These are phyloP conservation scores for Herpetospermum pedunculosum DNA, from an alignment of 306 rosid genomes.

Conservation along the genomic window DNA sequence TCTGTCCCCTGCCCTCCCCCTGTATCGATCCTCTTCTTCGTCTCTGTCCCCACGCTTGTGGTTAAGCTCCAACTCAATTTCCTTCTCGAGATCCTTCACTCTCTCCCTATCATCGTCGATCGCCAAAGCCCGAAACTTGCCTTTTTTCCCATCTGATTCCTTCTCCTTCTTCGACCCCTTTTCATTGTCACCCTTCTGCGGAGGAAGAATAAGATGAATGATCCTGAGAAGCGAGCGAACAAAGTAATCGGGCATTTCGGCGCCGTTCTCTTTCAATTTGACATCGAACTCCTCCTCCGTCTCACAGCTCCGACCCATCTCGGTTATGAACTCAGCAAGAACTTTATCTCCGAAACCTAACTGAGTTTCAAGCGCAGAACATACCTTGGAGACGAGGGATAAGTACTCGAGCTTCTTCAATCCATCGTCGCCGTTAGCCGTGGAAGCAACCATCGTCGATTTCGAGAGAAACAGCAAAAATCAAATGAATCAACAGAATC, in stretches of 20 bases:
- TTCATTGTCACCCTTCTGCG: conserved; percentile 22
- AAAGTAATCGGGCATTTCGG: conserved; percentile 64
- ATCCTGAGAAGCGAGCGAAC: conserved; percentile 44
- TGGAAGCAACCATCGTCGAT: conserved; percentile 22
- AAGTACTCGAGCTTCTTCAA: conserved; percentile 57
- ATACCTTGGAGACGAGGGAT: conserved; percentile 70
- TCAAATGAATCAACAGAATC: neutral
- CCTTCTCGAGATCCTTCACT: conserved; percentile 48
- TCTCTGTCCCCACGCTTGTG: conserved; percentile 19
- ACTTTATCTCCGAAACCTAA: conserved; percentile 60
- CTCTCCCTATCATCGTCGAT: conserved; percentile 48
- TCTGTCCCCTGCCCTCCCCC: conserved; percentile 23
- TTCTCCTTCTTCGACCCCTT: conserved; percentile 30
- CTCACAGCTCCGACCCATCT: conserved; percentile 44
- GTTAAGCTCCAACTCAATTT: conserved; percentile 44
- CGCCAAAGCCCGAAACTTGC: conserved; percentile 44
- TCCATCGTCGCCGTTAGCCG: conserved; percentile 27
- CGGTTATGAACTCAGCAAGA: conserved; percentile 65
- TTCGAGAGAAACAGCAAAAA: conserved; percentile 7
- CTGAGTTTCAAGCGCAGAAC: conserved; percentile 67
- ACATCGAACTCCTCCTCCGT: conserved; percentile 47
- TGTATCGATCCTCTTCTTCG: conserved; percentile 20
- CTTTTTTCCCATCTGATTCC: conserved; percentile 28
- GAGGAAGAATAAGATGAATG: conserved; percentile 66
- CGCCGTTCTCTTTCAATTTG: conserved; percentile 57